Evolutionary conservation across 176 grass and related monocot genomes (phyloP).

Genomic region (Chloris gayana): DNA sequence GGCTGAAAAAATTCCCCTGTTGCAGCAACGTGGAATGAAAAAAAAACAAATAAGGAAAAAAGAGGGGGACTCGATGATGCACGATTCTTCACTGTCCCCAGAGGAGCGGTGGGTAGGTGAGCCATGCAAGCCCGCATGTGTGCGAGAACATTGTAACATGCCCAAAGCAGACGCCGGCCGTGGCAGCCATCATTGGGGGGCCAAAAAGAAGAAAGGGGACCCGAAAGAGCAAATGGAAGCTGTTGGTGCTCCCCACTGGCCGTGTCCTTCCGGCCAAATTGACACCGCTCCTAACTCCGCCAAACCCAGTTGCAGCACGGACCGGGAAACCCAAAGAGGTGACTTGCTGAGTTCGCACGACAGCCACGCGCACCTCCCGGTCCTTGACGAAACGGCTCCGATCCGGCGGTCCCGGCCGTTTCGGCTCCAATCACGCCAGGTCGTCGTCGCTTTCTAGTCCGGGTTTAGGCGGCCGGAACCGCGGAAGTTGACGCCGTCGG

Average conservation of each 20-base stretch:
- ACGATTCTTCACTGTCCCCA: background rate
- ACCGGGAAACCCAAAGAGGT: background rate
- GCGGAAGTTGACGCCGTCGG: no score
- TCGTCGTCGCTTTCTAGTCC: background rate
- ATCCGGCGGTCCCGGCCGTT: background rate
- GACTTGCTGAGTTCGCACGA: constrained; percentile 19
- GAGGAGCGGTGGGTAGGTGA: background rate
- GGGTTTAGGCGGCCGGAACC: constrained; percentile 29
- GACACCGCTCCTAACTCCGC: constrained; percentile 35
- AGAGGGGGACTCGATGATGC: background rate
- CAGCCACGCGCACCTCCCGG: background rate
- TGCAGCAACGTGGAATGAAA: background rate
- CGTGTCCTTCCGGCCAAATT: background rate
- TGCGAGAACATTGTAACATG: constrained; percentile 22
- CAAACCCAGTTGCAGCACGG: constrained; percentile 25
- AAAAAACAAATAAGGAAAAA: no score
- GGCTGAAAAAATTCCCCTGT: no score
- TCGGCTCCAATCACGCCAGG: constrained; percentile 27
- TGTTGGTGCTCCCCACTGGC: background rate
- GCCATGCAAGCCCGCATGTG: background rate
- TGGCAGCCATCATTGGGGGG: background rate
- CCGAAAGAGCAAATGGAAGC: background rate
- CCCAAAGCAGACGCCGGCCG: background rate
- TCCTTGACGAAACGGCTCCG: background rate
- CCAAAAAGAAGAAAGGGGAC: background rate